Evolutionary conservation across 192 early-diverging fungal genomes (phyloP), one percentile per base, ranked within the genome.

Genomic region (Mortierella claussenii): DNA sequence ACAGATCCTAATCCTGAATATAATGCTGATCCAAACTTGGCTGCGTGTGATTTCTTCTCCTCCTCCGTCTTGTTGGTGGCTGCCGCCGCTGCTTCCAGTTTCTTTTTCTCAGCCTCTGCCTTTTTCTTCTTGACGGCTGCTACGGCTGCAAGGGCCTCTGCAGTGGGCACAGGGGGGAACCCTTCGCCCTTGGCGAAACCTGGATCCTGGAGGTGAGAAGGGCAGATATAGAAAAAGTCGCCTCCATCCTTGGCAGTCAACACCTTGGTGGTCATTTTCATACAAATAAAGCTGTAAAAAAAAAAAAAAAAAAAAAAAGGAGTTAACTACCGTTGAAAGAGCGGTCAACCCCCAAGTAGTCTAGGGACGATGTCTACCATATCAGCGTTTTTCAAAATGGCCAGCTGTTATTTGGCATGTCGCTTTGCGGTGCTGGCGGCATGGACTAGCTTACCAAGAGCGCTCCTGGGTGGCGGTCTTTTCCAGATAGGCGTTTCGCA

Each of bases 151-250:
- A 78, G 43, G 18, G 69, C 66, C 18, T 67, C 58, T 27, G 57
- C 59, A 11, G 68, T 67, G 18, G 69, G 65, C 0, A 65, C 61
- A 36, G 80, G 60, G 28, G 60, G 65, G 17, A 65, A 70, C 23
- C 73, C 73, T 28, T 76, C 73, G 2, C 84, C 84, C 12, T 79
- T 55, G 20, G 73, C 80, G 21, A 80, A 65, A 21, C 81, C 71
- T 46, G 61, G 50, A 50, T 86, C 85, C n/a, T 46, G 63, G 1
- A 86, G 55, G 48, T 86, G 85, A 20, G 69, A 60, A 28, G 76
- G 20, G 32, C 85, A 86, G 13, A 78, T 55, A 42, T 82, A 86
- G 46, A 86, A 86, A 82, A 81, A 86, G 60, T 86, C 85, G 21
- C 79, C 80, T 11, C 79, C 80, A 36, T 83, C 80, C n/a, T 80